Evolutionary conservation across 2,329 filamentous ascomycete species (phyloP).

Genomic region (Aotearoamyces nothofagi): DNA sequence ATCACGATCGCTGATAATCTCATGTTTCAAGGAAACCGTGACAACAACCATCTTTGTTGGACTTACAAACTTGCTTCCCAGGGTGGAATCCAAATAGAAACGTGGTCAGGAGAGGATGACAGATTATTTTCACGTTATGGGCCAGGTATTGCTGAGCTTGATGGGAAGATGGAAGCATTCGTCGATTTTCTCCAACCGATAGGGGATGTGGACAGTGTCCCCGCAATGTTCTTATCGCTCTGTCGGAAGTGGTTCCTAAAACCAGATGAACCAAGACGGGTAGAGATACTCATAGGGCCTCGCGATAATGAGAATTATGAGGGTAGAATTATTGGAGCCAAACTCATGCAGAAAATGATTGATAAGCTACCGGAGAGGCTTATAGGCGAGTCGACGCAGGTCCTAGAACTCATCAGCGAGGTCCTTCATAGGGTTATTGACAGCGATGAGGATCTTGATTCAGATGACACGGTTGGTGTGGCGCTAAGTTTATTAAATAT

Average conservation of each 20-base stretch:
- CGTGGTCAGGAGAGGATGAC: constrained; percentile 4
- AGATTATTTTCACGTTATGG: background rate
- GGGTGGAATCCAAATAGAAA: constrained; percentile 35
- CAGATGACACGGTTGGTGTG: constrained; percentile 32
- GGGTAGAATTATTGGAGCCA: constrained; percentile 37
- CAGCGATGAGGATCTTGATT: constrained; percentile 22
- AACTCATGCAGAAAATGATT: constrained; percentile 50
- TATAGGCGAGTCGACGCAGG: constrained; percentile 45
- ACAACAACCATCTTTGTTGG: constrained; percentile 28
- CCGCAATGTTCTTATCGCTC: constrained; percentile 42
- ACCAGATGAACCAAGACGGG: constrained; percentile 3
- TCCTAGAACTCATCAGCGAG: constrained; percentile 47
- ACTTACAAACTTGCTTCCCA: constrained; percentile 29
- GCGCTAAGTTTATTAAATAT: constrained; percentile 46
- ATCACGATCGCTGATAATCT: constrained; percentile 35
- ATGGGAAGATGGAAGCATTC: constrained; percentile 32
- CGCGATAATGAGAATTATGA: constrained; percentile 24
- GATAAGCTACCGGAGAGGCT: constrained; percentile 46
- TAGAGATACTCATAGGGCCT: constrained; percentile 16
- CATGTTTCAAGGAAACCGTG: constrained; percentile 33
- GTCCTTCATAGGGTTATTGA: constrained; percentile 27
- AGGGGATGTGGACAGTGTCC: constrained; percentile 28
- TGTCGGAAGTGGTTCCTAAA: constrained; percentile 39
- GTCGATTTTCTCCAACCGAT: constrained; percentile 31
- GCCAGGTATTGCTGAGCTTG: constrained; percentile 15